Conservation (phyloP, 192 early-diverging fungal species). For the Gamsiella multidivaricata region DNA sequence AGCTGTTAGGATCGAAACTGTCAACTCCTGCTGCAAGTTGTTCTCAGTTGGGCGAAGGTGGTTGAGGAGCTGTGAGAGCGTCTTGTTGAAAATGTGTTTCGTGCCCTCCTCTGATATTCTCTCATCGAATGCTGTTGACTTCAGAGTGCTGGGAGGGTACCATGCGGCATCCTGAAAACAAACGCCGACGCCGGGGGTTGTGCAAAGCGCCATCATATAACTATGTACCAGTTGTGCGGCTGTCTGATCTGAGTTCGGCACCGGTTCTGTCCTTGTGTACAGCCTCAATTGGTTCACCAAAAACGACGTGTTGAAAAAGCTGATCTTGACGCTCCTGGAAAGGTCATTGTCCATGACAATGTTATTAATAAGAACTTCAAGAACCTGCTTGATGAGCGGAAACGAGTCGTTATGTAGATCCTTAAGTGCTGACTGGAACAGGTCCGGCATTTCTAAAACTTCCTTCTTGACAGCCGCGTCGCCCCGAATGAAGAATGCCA, state of each 20-base stretch:
- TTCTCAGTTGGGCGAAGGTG: constrained; percentile 73
- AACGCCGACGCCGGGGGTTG: constrained; percentile 75
- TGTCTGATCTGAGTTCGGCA: constrained; percentile 53
- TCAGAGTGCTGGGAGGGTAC: constrained; percentile 68
- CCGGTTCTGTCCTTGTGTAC: constrained; percentile 63
- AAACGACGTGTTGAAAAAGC: constrained; percentile 78
- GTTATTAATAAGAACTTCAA: constrained; percentile 64
- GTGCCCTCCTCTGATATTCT: constrained; percentile 35
- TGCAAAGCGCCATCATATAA: constrained; percentile 81
- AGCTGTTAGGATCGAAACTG: constrained; percentile 70
- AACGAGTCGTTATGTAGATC: constrained; percentile 74
- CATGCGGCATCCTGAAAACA: constrained; percentile 82
- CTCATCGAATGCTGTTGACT: constrained; percentile 15
- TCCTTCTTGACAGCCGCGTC: constrained; percentile 76
- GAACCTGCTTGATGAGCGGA: constrained; percentile 64
- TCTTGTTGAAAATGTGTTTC: constrained; percentile 66
- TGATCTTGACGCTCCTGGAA: constrained; percentile 64
- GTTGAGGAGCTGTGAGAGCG: constrained; percentile 63
- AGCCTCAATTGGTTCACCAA: constrained; percentile 73
- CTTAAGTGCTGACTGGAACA: constrained; percentile 74
- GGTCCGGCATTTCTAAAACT: constrained; percentile 78
- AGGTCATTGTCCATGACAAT: constrained; percentile 76
- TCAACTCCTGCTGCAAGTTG: constrained; percentile 70
- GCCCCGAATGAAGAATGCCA: constrained; percentile 80
- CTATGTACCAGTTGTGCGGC: constrained; percentile 72